Conservation (phyloP, 2,329 filamentous ascomycete species). For the Alternaria sp. region DNA sequence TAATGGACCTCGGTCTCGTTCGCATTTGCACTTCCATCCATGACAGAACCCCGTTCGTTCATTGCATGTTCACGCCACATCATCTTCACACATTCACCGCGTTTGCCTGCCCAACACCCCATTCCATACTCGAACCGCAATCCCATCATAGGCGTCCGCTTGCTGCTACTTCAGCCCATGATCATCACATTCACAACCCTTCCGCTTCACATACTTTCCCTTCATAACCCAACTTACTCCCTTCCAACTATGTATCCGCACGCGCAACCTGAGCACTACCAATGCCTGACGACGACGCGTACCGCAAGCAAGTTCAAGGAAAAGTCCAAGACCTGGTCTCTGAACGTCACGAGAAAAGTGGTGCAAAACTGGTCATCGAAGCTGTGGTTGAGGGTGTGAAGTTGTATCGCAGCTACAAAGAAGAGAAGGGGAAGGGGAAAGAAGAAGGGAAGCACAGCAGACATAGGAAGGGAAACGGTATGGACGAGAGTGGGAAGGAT, state of each 20-base stretch:
- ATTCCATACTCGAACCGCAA: neutral
- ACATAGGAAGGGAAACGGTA: neutral
- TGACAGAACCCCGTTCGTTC: neutral
- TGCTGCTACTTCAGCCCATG: neutral
- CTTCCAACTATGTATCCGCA: neutral
- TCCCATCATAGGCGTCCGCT: neutral
- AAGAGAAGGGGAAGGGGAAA: conserved; percentile 12
- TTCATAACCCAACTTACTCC: neutral
- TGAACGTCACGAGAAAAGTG: conserved; percentile 13
- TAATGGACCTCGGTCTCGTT: neutral
- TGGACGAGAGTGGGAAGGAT: neutral
- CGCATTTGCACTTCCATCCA: neutral
- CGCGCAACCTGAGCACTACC: neutral
- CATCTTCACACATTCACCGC: conserved; percentile 1
- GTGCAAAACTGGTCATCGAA: conserved; percentile 24
- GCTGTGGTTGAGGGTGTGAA: conserved; percentile 26
- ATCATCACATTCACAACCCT: neutral
- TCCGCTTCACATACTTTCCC: neutral
- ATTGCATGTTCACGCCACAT: neutral
- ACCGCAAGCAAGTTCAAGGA: conserved; percentile 20
- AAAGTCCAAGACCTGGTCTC: conserved; percentile 21
- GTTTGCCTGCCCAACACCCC: neutral
- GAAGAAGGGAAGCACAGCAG: neutral
- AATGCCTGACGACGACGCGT: conserved; percentile 17
- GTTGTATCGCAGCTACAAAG: conserved; percentile 22